These are phyloP conservation scores for Fusarium ambrosium DNA, from an alignment of 2,329 filamentous ascomycete genomes.

Conservation along the genomic window DNA sequence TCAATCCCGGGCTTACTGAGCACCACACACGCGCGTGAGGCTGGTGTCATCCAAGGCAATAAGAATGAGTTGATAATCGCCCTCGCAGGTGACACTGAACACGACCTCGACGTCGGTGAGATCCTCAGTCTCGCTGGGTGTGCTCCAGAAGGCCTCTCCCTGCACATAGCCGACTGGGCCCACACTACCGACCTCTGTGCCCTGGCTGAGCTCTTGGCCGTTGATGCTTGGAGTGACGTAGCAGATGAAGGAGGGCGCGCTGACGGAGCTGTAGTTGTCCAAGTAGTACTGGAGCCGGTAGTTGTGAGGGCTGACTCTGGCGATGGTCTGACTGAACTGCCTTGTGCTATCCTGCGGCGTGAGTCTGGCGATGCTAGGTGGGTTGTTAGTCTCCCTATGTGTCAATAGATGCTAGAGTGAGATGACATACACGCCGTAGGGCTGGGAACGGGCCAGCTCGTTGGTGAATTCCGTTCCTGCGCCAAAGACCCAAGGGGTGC, in stretches of 20 bases:
- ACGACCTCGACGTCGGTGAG: background rate
- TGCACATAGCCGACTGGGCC: background rate
- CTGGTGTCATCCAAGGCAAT: slow-evolving; percentile 7
- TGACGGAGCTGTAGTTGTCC: background rate
- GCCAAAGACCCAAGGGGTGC: background rate
- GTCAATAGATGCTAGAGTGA: background rate
- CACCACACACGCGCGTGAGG: background rate
- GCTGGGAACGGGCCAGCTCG: background rate
- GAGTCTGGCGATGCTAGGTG: background rate
- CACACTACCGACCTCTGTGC: background rate
- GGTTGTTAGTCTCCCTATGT: background rate
- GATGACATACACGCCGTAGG: slow-evolving; percentile 5
- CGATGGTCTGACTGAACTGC: slow-evolving; percentile 1
- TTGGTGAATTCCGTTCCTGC: background rate
- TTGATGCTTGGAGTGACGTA: background rate
- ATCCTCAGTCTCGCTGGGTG: background rate
- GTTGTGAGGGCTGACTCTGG: background rate
- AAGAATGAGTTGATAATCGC: background rate
- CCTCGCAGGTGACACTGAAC: background rate
- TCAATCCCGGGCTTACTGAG: background rate
- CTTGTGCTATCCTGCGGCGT: too few relatives aligned
- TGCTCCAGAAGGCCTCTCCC: background rate
- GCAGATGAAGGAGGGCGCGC: background rate
- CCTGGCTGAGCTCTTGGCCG: background rate
- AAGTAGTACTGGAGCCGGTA: slow-evolving; percentile 14